These are phyloP conservation scores for Plasmodium ovale DNA, from an alignment of 169 alveolate species.

Conservation along the genomic window DNA sequence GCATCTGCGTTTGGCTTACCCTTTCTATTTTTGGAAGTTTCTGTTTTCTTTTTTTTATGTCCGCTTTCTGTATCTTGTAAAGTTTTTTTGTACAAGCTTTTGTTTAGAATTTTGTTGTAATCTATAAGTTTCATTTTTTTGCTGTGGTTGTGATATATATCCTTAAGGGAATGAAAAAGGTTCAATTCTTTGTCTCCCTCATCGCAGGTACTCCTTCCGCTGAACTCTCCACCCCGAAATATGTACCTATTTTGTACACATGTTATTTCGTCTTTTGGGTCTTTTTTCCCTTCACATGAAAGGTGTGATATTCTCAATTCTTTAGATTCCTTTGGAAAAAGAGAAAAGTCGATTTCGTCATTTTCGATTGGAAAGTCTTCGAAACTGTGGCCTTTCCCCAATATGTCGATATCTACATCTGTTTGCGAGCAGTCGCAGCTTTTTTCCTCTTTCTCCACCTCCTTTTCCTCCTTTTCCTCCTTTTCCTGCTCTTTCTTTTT, in stretches of 20 bases:
- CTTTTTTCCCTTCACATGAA: too few relatives aligned
- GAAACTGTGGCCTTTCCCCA: too few relatives aligned
- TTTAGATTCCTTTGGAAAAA: too few relatives aligned
- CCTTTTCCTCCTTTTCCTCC: neutral
- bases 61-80: neutral
- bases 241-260: too few relatives aligned
- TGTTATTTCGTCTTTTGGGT: too few relatives aligned
- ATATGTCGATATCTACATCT: too few relatives aligned
- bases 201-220: neutral
- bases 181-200: neutral
- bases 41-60: neutral
- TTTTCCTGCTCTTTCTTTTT: neutral
- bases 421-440: too few relatives aligned
- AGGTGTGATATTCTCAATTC: too few relatives aligned
- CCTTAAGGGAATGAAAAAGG: constrained; percentile 30
- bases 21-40: neutral
- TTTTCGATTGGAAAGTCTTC: too few relatives aligned
- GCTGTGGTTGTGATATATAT: constrained; percentile 15
- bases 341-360: too few relatives aligned
- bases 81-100: constrained; percentile 11
- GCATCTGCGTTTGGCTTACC: constrained; percentile 10
- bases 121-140: constrained; percentile 47
- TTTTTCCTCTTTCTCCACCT: too few relatives aligned
- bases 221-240: too few relatives aligned
- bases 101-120: constrained; percentile 37